These are phyloP conservation scores for Rutstroemia sydowiana DNA, from an alignment of 2,329 filamentous ascomycete genomes.

Conservation along the genomic window DNA sequence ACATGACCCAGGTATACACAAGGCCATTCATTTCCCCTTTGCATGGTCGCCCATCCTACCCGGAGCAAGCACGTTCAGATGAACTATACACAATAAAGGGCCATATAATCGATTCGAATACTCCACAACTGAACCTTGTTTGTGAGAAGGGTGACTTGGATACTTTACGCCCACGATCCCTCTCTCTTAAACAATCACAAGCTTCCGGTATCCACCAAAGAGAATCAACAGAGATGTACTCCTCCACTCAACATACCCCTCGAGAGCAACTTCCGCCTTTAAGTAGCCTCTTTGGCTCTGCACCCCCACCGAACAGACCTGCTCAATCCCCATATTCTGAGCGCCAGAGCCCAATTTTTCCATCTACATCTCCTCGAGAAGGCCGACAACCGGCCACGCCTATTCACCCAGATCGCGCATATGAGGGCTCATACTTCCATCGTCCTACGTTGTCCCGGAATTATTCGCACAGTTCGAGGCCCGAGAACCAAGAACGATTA, in stretches of 20 bases:
- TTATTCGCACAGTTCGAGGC: conserved; percentile 20
- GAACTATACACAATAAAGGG: conserved; percentile 17
- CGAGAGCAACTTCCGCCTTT: conserved; percentile 29
- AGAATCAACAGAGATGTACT: conserved; percentile 23
- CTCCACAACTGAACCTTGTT: conserved; percentile 10
- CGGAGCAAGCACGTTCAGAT: conserved; percentile 12
- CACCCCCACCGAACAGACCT: conserved; percentile 17
- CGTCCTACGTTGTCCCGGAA: conserved; percentile 17
- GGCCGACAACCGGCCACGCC: conserved; percentile 21
- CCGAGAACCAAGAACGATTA: conserved; percentile 21
- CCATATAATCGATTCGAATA: conserved; percentile 6
- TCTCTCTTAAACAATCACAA: conserved; percentile 18
- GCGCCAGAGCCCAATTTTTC: conserved; percentile 26
- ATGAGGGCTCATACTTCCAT: conserved; percentile 24
- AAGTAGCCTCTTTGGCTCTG: conserved; percentile 28
- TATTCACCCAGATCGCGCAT: conserved; percentile 20
- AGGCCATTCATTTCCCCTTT: conserved; percentile 18
- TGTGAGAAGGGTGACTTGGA: conserved; percentile 17
- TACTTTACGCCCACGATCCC: conserved; percentile 16
- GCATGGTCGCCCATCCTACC: conserved; percentile 16
- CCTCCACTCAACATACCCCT: conserved; percentile 15
- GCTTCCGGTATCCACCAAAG: conserved; percentile 8
- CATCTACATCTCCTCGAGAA: conserved; percentile 23
- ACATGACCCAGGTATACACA: conserved; percentile 29
- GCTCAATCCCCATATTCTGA: conserved; percentile 27